phyloP scores from a whole-genome alignment of 73 alveolate species.

The Paramecium biaurelia region DNA sequence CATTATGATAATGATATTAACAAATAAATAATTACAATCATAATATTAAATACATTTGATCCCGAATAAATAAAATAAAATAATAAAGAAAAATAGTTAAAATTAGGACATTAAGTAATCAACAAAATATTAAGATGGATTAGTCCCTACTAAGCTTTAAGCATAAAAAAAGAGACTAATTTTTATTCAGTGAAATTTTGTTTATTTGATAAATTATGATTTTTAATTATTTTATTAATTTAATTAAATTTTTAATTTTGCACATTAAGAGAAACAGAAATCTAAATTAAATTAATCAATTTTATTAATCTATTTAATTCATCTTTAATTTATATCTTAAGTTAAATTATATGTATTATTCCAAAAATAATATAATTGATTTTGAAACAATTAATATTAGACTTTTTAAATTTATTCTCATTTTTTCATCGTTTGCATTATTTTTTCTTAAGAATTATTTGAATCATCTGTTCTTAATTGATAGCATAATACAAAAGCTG shows the following conservation, averaged over 20 bases:
- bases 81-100: neutral
- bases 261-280: too few relatives aligned
- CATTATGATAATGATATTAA: neutral
- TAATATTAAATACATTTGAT: neutral
- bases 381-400: too few relatives aligned
- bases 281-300: too few relatives aligned
- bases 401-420: neutral
- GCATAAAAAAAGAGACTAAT: neutral
- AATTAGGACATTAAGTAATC: neutral
- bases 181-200: neutral
- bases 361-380: too few relatives aligned
- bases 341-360: too few relatives aligned
- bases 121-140: neutral
- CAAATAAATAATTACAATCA: neutral
- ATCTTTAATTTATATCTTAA: too few relatives aligned
- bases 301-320: too few relatives aligned
- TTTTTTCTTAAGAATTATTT: neutral
- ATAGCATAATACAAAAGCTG: slow-evolving; percentile 24
- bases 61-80: neutral
- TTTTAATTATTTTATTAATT: neutral
- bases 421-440: neutral
- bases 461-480: neutral
- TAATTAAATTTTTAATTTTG: neutral
- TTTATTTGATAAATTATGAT: neutral
- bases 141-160: neutral